A percentile compares a stretch with the other conserved stretches of the same genome.
Evolutionary conservation across 805 yeast species (phyloP).

Genomic region (Barnettozyma pratensis): DNA sequence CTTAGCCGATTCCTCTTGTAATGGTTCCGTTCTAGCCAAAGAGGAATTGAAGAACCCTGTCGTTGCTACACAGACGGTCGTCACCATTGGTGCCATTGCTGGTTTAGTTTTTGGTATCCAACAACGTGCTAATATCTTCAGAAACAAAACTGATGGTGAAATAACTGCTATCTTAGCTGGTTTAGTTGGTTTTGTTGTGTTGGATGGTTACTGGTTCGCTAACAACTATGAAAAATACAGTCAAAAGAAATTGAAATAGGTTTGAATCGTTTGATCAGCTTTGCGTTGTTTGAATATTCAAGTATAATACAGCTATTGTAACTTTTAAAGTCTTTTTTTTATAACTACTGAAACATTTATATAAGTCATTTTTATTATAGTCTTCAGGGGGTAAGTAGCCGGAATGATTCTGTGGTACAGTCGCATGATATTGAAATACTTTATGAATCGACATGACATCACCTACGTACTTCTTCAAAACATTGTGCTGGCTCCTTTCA

Average conservation of each 20-base stretch:
- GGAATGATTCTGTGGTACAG: too few relatives aligned
- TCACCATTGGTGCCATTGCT: slow-evolving; percentile 42
- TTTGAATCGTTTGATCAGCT: neutral
- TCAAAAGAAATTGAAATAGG: slow-evolving; percentile 26
- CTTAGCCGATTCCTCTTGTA: slow-evolving; percentile 16
- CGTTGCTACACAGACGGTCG: slow-evolving; percentile 47
- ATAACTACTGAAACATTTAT: too few relatives aligned
- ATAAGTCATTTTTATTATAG: too few relatives aligned
- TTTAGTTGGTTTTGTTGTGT: slow-evolving; percentile 46
- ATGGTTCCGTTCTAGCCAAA: slow-evolving; percentile 20
- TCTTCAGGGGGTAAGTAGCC: too few relatives aligned
- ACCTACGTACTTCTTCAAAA: too few relatives aligned
- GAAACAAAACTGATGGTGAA: slow-evolving; percentile 37
- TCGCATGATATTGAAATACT: too few relatives aligned
- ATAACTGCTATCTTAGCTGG: slow-evolving; percentile 49
- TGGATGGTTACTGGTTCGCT: slow-evolving; percentile 50
- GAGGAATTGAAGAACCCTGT: slow-evolving; percentile 59
- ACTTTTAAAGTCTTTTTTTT: neutral
- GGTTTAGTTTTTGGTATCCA: slow-evolving; percentile 46
- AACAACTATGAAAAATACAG: slow-evolving; percentile 52
- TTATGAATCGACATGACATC: too few relatives aligned
- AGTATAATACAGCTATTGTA: neutral
- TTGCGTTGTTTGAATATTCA: neutral
- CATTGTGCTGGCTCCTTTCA: too few relatives aligned
- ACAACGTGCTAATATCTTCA: slow-evolving; percentile 45